These are phyloP conservation scores for Trichoderma koningiopsis DNA, from an alignment of 2,329 filamentous ascomycete species.

Conservation along the genomic window DNA sequence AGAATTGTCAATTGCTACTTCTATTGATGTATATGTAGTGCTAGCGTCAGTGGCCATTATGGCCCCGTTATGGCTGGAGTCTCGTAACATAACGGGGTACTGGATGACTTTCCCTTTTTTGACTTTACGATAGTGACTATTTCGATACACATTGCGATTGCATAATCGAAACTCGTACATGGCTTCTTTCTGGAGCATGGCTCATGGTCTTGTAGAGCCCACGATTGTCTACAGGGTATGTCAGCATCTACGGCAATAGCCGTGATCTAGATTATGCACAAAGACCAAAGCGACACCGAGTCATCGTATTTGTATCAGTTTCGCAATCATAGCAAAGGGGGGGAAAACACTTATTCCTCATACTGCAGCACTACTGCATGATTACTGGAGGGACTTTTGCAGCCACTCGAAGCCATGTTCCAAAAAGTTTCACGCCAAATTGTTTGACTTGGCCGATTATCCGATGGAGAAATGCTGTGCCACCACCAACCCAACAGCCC, in stretches of 20 bases:
- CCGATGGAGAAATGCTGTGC: not conserved
- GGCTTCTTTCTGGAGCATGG: too few species aligned
- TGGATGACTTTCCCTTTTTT: too few species aligned
- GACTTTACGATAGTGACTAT: too few species aligned
- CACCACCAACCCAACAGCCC: not conserved
- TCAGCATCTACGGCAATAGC: not conserved
- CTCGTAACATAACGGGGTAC: too few species aligned
- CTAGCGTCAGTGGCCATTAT: too few species aligned
- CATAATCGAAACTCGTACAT: too few species aligned
- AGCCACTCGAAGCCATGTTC: not conserved
- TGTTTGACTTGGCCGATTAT: not conserved
- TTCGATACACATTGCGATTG: too few species aligned
- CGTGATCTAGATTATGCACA: not conserved
- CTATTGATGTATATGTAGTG: too few species aligned
- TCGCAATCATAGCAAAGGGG: not conserved
- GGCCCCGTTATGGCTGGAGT: too few species aligned
- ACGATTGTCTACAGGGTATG: not conserved
- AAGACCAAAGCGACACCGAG: not conserved
- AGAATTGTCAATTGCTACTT: too few species aligned
- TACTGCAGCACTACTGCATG: not conserved
- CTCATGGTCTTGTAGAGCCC: not conserved
- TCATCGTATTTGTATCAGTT: not conserved
- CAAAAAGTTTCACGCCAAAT: not conserved
- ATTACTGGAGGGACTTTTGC: not conserved
- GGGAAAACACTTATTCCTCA: not conserved